Base-by-base conservation (phyloP, 805 yeast species). In the Cyberlindnera lachancei region DNA sequence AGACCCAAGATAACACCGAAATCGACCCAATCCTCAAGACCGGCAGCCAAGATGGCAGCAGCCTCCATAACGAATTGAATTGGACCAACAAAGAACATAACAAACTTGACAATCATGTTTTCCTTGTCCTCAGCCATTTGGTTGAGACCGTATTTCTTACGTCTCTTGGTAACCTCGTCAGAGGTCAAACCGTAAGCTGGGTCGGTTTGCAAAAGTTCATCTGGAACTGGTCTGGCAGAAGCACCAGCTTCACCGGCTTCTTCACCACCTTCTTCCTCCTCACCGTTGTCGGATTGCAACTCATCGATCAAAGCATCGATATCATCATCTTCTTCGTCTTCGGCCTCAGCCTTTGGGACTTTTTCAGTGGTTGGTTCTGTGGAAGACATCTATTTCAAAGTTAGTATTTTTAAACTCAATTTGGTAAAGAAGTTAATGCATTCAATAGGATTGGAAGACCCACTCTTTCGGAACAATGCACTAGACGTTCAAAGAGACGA, bases 21-120 rank as follows among this genome's bases (percentile, higher is more conserved):
- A 75, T 87, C 96, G 58, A 87, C 95, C 96, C 96, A 87, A 70
- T 88, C 96, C 69, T 85, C 85, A 54, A 85, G 73, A 79, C 95
- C 95, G 47, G 94, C 95, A 58, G 95, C 95, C 63, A 85, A 70
- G 46, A 85, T 74, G 52, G 95, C 95, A 56, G 95, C 95, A 56
- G 90, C 94, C 70, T 85, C 95, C 95, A 85, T 85, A 58, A 85
- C 95, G 78, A 86, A 85, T 70, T 86, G 95, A 61, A 85, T 85
- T 49, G 95, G 95, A 68, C 95, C 95, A 46, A 85, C 80, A 64
- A 85, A 85, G 74, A 84, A 85, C 81, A 75, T 73, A 54, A 79
- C 56, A 61, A 86, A 84, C 72, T 85, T 85, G 48, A 84, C 65
- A 40, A 84, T 46, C 63, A 81, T 46, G 68, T 79, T 81, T 67